phyloP scores from a whole-genome alignment of 2,329 filamentous ascomycete species.

The Fusarium sp. region DNA sequence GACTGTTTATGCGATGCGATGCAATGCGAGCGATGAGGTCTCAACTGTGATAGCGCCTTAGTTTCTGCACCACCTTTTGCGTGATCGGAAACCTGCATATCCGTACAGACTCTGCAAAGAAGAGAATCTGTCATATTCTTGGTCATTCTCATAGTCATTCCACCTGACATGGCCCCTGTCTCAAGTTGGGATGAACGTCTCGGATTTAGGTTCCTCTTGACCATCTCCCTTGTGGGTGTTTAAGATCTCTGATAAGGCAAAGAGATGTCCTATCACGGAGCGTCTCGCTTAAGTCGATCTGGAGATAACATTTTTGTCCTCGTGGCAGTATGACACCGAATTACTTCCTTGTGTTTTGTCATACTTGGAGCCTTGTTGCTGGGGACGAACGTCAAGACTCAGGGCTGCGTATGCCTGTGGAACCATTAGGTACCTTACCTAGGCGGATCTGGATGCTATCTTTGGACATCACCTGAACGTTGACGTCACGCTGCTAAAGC shows the following conservation, averaged over 20 bases:
- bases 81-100: constrained; percentile 30
- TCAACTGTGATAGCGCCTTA: constrained; percentile 10
- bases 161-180: constrained; percentile 38
- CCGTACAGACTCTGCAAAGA: background rate
- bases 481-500: constrained; percentile 33
- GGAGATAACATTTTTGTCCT: background rate
- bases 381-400: background rate
- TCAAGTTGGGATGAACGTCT: constrained; percentile 38
- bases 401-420: background rate
- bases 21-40: constrained; percentile 22
- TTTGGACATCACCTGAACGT: constrained; percentile 5
- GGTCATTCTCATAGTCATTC: constrained; percentile 16
- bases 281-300: background rate
- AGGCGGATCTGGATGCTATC: background rate
- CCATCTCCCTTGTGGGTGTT: constrained; percentile 25
- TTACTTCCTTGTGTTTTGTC: no score
- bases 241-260: constrained; percentile 6
- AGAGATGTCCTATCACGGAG: constrained; percentile 1
- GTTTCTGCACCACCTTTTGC: constrained; percentile 24
- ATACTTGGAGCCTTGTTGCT: background rate
- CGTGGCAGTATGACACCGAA: no score
- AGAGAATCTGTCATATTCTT: constrained; percentile 3
- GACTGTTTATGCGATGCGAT: constrained; percentile 11
- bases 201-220: constrained; percentile 21
- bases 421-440: no score